Conservation (phyloP, 1,284 basidiomycete species). For the Sanghuangporus sanghuang region DNA sequence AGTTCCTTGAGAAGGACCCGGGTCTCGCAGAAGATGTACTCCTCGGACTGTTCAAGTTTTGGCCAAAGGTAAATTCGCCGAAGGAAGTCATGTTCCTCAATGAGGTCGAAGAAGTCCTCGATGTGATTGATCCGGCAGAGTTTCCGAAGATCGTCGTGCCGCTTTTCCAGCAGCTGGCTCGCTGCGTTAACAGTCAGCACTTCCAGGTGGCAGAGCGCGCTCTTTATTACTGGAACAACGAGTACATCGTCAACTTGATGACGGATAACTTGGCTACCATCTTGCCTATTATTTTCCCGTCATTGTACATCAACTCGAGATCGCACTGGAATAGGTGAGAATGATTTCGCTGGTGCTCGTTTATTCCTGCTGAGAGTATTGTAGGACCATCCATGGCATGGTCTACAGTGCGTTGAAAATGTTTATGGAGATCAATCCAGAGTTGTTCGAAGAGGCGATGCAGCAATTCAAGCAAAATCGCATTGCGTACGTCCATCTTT, state of each 20-base stretch:
- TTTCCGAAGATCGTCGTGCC: conserved; percentile 96
- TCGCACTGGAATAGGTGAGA: conserved; percentile 96
- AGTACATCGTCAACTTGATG: conserved; percentile 99
- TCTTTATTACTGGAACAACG: conserved; percentile 97
- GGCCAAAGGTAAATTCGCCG: conserved; percentile 99
- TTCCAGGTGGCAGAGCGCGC: conserved; percentile 98
- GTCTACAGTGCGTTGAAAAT: conserved; percentile 98
- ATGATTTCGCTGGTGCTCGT: not conserved
- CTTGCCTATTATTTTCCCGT: conserved; percentile 97
- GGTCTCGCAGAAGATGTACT: conserved; percentile 93
- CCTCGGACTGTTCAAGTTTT: conserved; percentile 90
- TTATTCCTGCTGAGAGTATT: conserved; percentile 3
- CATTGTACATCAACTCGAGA: conserved; percentile 94
- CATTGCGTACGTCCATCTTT: conserved; percentile 56
- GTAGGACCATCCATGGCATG: conserved; percentile 96
- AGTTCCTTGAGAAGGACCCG: conserved; percentile 97
- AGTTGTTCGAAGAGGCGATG: conserved; percentile 92
- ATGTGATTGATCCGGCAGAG: conserved; percentile 95
- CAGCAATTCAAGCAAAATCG: conserved; percentile 91
- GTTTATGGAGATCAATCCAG: conserved; percentile 99
- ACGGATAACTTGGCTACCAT: conserved; percentile 90
- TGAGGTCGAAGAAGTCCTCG: conserved; percentile 98
- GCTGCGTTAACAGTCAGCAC: conserved; percentile 99
- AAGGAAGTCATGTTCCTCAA: conserved; percentile 99
- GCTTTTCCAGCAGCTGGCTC: conserved; percentile 91